Evolutionary conservation across 768 basidiomycete species (phyloP).

Genomic region (Boletus tylopilopsis): DNA sequence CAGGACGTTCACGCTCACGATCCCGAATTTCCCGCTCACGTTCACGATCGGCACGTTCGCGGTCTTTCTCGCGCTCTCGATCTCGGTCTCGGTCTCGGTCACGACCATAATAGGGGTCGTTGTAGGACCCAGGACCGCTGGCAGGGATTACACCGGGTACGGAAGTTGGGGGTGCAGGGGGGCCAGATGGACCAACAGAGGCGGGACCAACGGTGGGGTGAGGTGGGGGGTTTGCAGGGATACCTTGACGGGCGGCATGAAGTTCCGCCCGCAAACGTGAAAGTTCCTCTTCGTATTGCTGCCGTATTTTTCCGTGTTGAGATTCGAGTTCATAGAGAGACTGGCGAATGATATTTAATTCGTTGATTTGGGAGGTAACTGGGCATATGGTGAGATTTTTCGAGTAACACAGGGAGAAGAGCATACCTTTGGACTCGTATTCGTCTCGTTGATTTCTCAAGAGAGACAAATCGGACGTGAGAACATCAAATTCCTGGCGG

Average conservation of each 20-base stretch:
- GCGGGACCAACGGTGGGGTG: slow-evolving; percentile 33
- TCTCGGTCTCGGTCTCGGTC: slow-evolving; percentile 38
- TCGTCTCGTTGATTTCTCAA: slow-evolving; percentile 83
- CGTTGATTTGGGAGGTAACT: slow-evolving; percentile 84
- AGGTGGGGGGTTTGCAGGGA: slow-evolving; percentile 34
- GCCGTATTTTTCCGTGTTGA: slow-evolving; percentile 80
- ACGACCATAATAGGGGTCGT: slow-evolving; percentile 37
- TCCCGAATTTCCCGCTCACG: slow-evolving; percentile 38
- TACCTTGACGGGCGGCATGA: slow-evolving; percentile 45
- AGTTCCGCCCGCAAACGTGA: slow-evolving; percentile 66
- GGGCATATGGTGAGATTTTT: slow-evolving; percentile 10
- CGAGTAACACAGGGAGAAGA: neutral
- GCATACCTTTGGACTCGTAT: slow-evolving; percentile 77
- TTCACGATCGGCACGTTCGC: slow-evolving; percentile 37
- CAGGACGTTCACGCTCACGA: slow-evolving; percentile 44
- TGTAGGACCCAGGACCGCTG: slow-evolving; percentile 31
- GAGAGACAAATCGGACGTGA: slow-evolving; percentile 62
- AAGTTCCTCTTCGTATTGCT: slow-evolving; percentile 86
- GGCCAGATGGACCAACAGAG: slow-evolving; percentile 32
- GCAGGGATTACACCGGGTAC: slow-evolving; percentile 29
- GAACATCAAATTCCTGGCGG: slow-evolving; percentile 77
- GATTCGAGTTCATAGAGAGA: slow-evolving; percentile 89
- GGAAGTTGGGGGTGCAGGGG: slow-evolving; percentile 29
- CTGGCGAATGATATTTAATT: slow-evolving; percentile 85
- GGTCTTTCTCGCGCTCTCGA: slow-evolving; percentile 40